Evolutionary conservation across 768 basidiomycete genomes (phyloP).

Genomic region (Rhizopogon vinicolor): DNA sequence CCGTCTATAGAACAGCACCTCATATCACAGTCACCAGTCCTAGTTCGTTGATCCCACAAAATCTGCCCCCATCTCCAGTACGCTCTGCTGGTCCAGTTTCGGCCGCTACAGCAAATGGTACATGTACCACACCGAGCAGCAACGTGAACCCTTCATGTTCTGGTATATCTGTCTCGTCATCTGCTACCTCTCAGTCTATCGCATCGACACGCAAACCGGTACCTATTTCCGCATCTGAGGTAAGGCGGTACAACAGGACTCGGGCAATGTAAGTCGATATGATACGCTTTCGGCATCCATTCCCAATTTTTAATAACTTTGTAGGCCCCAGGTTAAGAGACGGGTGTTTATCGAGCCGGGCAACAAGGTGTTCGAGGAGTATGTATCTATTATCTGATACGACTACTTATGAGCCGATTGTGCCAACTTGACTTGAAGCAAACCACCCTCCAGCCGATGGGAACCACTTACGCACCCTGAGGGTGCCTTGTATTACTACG

Average conservation of each 20-base stretch:
- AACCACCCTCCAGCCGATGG: slow-evolving; percentile 32
- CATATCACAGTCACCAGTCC: background rate
- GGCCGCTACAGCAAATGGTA: background rate
- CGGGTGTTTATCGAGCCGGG: background rate
- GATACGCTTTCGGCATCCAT: background rate
- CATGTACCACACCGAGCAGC: background rate
- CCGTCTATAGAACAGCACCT: background rate
- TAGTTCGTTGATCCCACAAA: background rate
- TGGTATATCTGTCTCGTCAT: no score
- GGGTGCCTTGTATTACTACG: slow-evolving; percentile 49
- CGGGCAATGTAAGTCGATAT: background rate
- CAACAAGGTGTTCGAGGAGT: slow-evolving; percentile 2
- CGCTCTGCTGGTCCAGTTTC: background rate
- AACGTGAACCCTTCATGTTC: background rate
- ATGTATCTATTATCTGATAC: background rate
- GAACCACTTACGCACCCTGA: slow-evolving; percentile 43
- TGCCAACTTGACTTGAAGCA: background rate
- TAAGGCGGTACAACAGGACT: slow-evolving; percentile 1
- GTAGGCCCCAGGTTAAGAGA: background rate
- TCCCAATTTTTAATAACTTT: background rate
- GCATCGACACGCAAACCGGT: background rate
- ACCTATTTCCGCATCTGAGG: background rate
- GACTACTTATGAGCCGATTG: background rate
- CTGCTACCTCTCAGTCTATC: background rate
- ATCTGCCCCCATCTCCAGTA: background rate